Evolutionary conservation across 352 stramenopile genomes (phyloP), one percentile per base, ranked within the genome.

Genomic region (Pythium plurisporium): DNA sequence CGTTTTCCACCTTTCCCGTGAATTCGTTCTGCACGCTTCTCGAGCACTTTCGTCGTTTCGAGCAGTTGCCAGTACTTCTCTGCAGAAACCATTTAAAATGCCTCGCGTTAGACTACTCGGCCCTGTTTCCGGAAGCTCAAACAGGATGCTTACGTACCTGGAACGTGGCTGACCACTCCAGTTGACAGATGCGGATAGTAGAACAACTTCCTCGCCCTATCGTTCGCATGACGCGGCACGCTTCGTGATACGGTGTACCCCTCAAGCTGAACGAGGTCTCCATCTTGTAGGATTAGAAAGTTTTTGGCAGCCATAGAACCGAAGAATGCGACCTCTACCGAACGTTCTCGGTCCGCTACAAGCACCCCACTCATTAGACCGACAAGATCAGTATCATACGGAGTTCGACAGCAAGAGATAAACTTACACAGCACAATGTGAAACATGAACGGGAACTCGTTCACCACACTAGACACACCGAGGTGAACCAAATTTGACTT

Each of bases 401-500:
- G 15, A 2, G 38, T 26, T 20, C 1, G 19, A 11, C 11, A 41
- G 12, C 27, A 9, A 31, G 12, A 6, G 26, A 9, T 27, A 29
- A 2, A 45, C 20, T 25, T 58, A 91, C 80, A 66, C 12, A 89
- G 30, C 22, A 87, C 63, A 10, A 78, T 70, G 23, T 86, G 76
- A 42, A 91, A 91, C 27, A 71, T 70, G 53, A 88, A 91, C 23
- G 80, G 78, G 40, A 91, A 82, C 4, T 67, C 62, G 49, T 87
- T 85, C 3, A 59, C 14, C 0, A 77, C 48, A 15, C 54, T 50
- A 2, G 76, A 65, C 15, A 77, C 64, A 1, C 74, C 78, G 10
- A 85, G 29, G 26, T 89, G 76, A 12, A 64, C 73, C 20, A 85
- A 51, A 33, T 59, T 64, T 1, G 80, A 91, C 54, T 88, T 89